Conservation (phyloP, 345 rosid species). For the rapeseed (Brassica napus) region DNA sequence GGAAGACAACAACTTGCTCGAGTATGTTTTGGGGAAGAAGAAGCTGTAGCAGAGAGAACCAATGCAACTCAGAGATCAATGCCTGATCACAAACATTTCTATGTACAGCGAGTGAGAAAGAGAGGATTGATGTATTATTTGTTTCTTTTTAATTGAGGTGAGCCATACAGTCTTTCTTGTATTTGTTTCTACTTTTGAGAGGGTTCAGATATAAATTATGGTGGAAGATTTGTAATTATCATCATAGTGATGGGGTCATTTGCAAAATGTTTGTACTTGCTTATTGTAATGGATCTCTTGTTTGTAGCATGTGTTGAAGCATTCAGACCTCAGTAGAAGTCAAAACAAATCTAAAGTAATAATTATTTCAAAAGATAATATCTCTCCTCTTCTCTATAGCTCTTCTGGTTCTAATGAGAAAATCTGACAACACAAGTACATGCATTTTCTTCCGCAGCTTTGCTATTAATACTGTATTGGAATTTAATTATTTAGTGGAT, state of each 20-base stretch:
- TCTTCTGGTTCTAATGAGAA: not conserved
- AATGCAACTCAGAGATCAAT: conserved; percentile 95
- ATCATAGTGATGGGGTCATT: conserved; percentile 13
- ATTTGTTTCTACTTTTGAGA: conserved; percentile 29
- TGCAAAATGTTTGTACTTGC: conserved; percentile 19
- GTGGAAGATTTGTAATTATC: conserved; percentile 41
- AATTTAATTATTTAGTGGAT: not conserved
- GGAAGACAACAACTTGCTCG: conserved; percentile 80
- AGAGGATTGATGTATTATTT: conserved; percentile 9
- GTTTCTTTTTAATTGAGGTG: not conserved
- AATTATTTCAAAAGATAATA: not conserved
- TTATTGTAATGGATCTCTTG: conserved; percentile 10
- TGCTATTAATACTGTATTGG: not conserved
- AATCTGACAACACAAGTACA: conserved; percentile 15
- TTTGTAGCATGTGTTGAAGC: not conserved
- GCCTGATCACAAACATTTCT: conserved; percentile 48
- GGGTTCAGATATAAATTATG: conserved; percentile 19
- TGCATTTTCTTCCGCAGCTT: conserved; percentile 11
- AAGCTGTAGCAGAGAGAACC: conserved; percentile 98
- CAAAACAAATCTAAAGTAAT: conserved; percentile 1
- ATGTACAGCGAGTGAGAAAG: conserved; percentile 29
- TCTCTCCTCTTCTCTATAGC: not conserved
- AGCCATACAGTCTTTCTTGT: conserved; percentile 20
- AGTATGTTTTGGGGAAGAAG: conserved; percentile 99
- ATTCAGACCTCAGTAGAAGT: not conserved